Evolutionary conservation across 768 basidiomycete genomes (phyloP), one percentile per base, ranked within the genome.

Genomic region (Tulasnella sp.): DNA sequence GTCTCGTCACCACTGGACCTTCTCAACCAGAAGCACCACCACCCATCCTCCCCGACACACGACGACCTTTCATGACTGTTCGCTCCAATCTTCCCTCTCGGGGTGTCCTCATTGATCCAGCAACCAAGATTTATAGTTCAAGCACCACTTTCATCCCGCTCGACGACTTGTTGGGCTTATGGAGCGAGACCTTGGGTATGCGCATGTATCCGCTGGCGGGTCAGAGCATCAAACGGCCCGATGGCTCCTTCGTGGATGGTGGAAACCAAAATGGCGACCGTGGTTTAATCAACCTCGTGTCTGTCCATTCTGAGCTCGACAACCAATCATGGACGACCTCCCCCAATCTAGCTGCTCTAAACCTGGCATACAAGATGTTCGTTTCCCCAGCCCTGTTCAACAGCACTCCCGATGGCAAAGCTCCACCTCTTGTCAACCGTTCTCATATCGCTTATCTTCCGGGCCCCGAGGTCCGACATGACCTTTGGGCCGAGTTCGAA

Each of bases 401-500:
- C 25, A 8, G 27, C 7, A 29, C 6, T 17, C 7, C 1, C 7
- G 46, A 31, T 2, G 46, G 34, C 2, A 21, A 36, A 23, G 42
- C 34, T 23, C 39, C 34, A 29, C 52, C 29, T 23, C 52, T 54
- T 14, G 39, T 54, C n/a, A 54, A 36, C 11, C 52, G 37, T 23
- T 21, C 37, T 40, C 52, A 54, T 39, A 19, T 54, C 19, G 42
- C 21, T 39, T 23, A 54, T 8, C 52, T 54, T 23, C 36, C 52
- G 21, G 19, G 37, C 25, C 11, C 19, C 1, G 21, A 12, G 4
- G 14, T 49, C 19, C 40, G 55, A 34, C 19, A 45, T 29, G 29
- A 23, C 19, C 46, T 57, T 4, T 49, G 25, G 42, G 25, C 11
- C 25, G 55, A 57, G 34, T 57, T 57, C 37, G 42, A 46, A 17